These are phyloP conservation scores for Ammopiptanthus mongolicus DNA, from an alignment of 306 rosid genomes.

Conservation along the genomic window DNA sequence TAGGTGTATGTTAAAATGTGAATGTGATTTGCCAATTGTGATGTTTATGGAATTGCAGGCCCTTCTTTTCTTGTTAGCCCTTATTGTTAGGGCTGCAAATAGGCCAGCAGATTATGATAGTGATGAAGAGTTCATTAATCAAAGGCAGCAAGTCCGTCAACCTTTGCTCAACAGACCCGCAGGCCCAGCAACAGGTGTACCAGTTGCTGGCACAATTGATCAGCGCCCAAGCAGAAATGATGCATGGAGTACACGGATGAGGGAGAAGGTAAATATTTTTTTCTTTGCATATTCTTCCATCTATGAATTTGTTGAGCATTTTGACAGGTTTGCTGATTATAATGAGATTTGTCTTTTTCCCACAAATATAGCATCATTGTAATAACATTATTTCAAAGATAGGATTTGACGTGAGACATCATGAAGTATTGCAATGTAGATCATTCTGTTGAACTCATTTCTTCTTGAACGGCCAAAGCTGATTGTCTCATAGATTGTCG, in stretches of 20 bases:
- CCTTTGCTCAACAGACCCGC: slow-evolving; percentile 77
- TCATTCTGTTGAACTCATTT: slow-evolving; percentile 1
- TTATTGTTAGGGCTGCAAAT: slow-evolving; percentile 78
- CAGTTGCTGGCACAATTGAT: slow-evolving; percentile 61
- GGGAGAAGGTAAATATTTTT: slow-evolving; percentile 75
- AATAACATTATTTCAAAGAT: background rate
- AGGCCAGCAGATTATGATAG: slow-evolving; percentile 81
- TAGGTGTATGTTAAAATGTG: background rate
- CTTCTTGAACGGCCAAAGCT: background rate
- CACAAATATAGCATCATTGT: background rate
- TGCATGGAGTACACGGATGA: slow-evolving; percentile 98
- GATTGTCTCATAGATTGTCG: background rate
- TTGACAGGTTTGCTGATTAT: background rate
- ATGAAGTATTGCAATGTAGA: background rate
- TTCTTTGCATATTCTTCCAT: background rate
- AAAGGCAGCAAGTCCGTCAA: slow-evolving; percentile 76
- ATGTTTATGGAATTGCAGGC: slow-evolving; percentile 54
- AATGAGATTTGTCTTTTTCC: background rate
- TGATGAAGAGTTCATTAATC: slow-evolving; percentile 75
- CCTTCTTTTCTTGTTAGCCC: slow-evolving; percentile 80
- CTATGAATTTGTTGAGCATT: background rate
- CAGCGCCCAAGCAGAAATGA: slow-evolving; percentile 85
- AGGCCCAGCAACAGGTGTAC: slow-evolving; percentile 68
- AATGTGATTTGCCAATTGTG: slow-evolving; percentile 11
- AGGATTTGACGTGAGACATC: background rate